Base-by-base conservation (phyloP, 345 rosid species). In the Rhodamnia argentea region DNA sequence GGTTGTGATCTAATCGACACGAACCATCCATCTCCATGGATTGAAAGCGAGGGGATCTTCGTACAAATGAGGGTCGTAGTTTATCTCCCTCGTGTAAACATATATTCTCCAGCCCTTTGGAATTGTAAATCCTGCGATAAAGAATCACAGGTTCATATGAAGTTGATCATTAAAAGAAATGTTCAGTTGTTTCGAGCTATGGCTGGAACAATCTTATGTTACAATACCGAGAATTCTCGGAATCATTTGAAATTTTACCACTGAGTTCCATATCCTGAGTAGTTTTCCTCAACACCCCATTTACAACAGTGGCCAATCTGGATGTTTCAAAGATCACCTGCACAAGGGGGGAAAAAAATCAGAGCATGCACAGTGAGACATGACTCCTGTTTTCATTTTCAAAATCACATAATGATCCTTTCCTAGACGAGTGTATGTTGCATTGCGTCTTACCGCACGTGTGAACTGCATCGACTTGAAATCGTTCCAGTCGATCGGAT, bases 21-120 rank as follows among this genome's bases (percentile, higher is more conserved):
- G 24, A 70, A 93, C 96, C 94, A 93, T 88, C 98, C 96, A 95
- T 91, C 98, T 94, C 98, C 96, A 95, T 13, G 99, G 98, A 89
- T 94, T 92, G 89, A 96, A 96, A 83, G 89, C 52, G 10, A 92
- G 86, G 60, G 98, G 97, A 57, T 94, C 99, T 7, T 92, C 91
- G 83, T 94, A 94, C 10, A 92, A 82, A 84, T 84, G 85, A 8
- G 95, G 91, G 83, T 96, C 98, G 86, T 96, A 95, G 89, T 96
- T 96, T 29, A 90, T 91, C 85, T 95, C 95, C 78, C 98, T 91
- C 8, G 96, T 95, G 86, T 92, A 94, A 10, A 95, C 95, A 84
- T 91, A 93, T 47, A 93, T 92, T 86, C 91, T 88, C 95, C 93
- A 93, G 60, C 93, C 95, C 86, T 92, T 55, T 2, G 95, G 95